Base-by-base conservation (phyloP, 306 rosid genomes). In the Quercus engelmannii region DNA sequence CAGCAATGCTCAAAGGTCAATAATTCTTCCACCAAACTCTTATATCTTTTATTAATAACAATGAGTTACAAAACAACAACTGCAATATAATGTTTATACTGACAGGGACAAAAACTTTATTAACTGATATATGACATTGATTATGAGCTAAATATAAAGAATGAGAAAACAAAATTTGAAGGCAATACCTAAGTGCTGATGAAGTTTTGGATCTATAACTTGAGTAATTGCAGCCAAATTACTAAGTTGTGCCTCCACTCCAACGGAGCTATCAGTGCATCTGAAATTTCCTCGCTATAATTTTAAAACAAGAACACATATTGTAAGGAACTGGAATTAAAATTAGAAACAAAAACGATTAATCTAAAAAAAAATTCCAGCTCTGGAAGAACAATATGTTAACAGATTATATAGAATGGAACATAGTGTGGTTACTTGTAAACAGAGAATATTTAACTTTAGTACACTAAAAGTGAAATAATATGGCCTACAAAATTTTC, bases 201-300 rank as follows among this genome's bases (percentile, higher is more conserved):
- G 99, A 87, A 96, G 99, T 84, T 96, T 96, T 55, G 99, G 99
- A 81, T 96, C 98, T 75, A 96, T 83, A 74, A 96, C 97, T 91
- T 90, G 94, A 77, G 99, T 96, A 83, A 96, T 83, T 41, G 90
- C 83, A 80, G 99, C 97, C 94, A 96, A 83, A 80, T 85, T 87
- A 87, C 73, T 89, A 18, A 96, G 91, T 81, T 96, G 98, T 69
- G 80, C 70, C 87, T 90, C 96, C 90, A 96, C 99, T 17, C 99
- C 99, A 38, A 96, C 94, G 28, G 98, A 90, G 79, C 81, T 81
- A 86, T 84, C 91, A 0, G 97, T 93, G 86, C 97, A 93, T 90
- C 96, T 88, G 89, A 96, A 96, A 83, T 96, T 96, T 76, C 96
- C 97, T 81, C 98, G 94, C 99, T 96, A 77, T 19, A 79, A 76